Conservation (phyloP, 352 stramenopile species). For the Globisporangium emineosum region DNA sequence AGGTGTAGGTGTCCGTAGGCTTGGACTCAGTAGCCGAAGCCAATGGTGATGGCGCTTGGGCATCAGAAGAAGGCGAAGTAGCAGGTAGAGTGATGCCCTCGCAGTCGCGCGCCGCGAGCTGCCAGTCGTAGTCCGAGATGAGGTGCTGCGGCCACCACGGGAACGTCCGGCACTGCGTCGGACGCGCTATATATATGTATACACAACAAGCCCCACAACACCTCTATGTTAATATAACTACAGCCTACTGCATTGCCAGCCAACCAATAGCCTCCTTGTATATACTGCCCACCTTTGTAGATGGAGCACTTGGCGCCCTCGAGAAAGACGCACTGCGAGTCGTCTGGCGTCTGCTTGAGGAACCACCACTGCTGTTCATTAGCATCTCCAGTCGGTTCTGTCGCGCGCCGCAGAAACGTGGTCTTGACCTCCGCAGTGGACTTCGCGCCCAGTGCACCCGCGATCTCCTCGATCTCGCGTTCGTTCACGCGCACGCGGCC, state of each 20-base stretch:
- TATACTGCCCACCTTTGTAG: conserved; percentile 39
- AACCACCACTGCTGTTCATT: conserved; percentile 25
- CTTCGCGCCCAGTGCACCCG: conserved; percentile 21
- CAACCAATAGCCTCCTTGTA: background rate
- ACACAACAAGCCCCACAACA: background rate
- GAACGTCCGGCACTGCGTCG: conserved; percentile 79
- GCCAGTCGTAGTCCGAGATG: conserved; percentile 80
- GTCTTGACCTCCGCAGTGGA: conserved; percentile 33
- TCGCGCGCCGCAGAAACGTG: conserved; percentile 27
- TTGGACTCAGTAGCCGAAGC: background rate
- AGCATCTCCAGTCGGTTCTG: background rate
- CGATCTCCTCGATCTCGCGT: conserved; percentile 49
- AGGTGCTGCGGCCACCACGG: conserved; percentile 81
- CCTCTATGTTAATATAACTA: background rate
- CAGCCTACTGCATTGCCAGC: background rate
- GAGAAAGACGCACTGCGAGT: conserved; percentile 65
- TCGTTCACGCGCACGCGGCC: conserved; percentile 68
- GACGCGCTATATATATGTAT: conserved; percentile 33
- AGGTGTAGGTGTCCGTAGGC: conserved; percentile 17
- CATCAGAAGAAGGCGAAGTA: background rate
- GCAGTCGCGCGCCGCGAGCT: conserved; percentile 50
- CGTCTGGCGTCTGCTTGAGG: conserved; percentile 47
- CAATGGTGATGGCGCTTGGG: no score
- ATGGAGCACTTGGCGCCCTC: conserved; percentile 64
- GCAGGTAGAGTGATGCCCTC: conserved; percentile 45